Evolutionary conservation across 768 basidiomycete species (phyloP).

Genomic region (Boletus sp.): DNA sequence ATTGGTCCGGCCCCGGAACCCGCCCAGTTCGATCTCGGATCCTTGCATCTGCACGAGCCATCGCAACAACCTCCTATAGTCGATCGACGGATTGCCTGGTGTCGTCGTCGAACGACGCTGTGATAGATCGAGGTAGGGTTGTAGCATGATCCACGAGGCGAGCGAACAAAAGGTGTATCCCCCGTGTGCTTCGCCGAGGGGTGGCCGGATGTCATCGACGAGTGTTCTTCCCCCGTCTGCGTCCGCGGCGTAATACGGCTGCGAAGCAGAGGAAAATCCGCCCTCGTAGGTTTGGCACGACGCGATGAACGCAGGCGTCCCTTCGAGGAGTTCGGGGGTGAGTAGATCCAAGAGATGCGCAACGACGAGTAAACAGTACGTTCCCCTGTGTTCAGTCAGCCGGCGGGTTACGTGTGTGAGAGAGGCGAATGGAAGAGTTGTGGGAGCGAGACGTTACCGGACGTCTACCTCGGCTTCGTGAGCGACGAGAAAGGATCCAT

Average conservation of each 20-base stretch:
- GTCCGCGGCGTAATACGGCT: conserved; percentile 53
- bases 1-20: conserved; percentile 91
- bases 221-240: conserved; percentile 19
- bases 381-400: conserved; percentile 53
- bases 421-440: too few species aligned
- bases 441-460: conserved; percentile 48
- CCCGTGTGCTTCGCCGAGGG: conserved; percentile 94
- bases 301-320: conserved; percentile 75
- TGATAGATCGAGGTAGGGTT: conserved; percentile 43
- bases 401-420: background rate
- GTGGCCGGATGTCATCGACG: conserved; percentile 53
- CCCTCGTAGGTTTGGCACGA: conserved; percentile 98
- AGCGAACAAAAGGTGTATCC: conserved; percentile 96
- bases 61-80: conserved; percentile 58
- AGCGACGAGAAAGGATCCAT: conserved; percentile 91
- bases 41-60: conserved; percentile 92
- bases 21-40: conserved; percentile 75
- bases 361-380: conserved; percentile 85
- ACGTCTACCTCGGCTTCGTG: conserved; percentile 91
- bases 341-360: conserved; percentile 82
- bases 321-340: conserved; percentile 80
- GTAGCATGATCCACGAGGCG: conserved; percentile 77
- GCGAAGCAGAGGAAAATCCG: conserved; percentile 80
- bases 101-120: background rate
- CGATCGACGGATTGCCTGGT: conserved; percentile 39